phyloP scores from a whole-genome alignment of 495 filamentous ascomycete genomes.

The Xeromyces bisporus region DNA sequence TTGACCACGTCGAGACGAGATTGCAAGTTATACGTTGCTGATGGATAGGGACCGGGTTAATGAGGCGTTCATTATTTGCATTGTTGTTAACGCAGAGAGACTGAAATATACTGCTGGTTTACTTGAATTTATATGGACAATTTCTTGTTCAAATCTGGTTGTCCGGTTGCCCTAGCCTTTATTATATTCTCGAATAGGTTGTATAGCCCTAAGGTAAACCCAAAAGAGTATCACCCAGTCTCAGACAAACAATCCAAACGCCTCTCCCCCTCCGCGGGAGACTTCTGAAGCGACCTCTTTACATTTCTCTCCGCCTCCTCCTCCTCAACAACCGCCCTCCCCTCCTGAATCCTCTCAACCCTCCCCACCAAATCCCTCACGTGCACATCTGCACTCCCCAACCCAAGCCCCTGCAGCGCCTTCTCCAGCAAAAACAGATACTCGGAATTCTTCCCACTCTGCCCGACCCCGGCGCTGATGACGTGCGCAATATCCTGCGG shows the following conservation, averaged over 20 bases:
- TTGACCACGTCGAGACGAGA: neutral
- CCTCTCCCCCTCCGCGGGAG: constrained; percentile 11
- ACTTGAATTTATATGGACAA: too few species aligned
- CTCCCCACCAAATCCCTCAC: constrained; percentile 38
- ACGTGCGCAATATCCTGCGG: constrained; percentile 69
- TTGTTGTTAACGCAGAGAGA: too few species aligned
- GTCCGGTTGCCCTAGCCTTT: too few species aligned
- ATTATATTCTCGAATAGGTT: too few species aligned
- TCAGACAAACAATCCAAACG: constrained; percentile 8
- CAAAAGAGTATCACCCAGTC: too few species aligned
- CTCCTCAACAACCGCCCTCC: constrained; percentile 14
- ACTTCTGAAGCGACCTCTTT: constrained; percentile 13
- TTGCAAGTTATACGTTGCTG: neutral
- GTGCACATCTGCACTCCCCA: constrained; percentile 72
- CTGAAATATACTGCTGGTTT: too few species aligned
- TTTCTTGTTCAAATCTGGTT: too few species aligned
- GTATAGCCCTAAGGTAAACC: too few species aligned
- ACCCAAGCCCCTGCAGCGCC: constrained; percentile 55
- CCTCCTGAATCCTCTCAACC: constrained; percentile 26
- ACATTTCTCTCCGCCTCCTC: constrained; percentile 22
- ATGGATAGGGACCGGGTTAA: neutral
- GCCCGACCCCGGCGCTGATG: constrained; percentile 58
- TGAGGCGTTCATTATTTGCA: too few species aligned
- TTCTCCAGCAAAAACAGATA: constrained; percentile 74
- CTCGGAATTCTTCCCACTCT: constrained; percentile 81